These are phyloP conservation scores for Neurospora sp. DNA, from an alignment of 495 filamentous ascomycete genomes.

Conservation along the genomic window DNA sequence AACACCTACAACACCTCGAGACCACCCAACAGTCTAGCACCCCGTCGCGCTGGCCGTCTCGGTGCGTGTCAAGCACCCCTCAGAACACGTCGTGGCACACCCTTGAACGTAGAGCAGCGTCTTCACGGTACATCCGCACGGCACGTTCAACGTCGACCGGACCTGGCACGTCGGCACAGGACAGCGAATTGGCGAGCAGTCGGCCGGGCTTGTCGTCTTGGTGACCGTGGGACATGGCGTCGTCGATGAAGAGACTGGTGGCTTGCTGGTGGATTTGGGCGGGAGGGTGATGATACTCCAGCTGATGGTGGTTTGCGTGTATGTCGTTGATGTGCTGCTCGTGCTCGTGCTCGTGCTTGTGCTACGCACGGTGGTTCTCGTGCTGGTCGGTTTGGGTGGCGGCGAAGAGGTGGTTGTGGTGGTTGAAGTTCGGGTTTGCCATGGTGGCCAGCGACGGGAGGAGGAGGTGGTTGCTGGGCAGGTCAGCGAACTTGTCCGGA, in stretches of 20 bases:
- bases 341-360: slow-evolving; percentile 2
- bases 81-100: slow-evolving; percentile 27
- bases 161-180: slow-evolving; percentile 30
- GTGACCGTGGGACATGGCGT: slow-evolving; percentile 30
- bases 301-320: slow-evolving; percentile 9
- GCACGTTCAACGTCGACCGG: slow-evolving; percentile 20
- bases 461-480: slow-evolving; percentile 12
- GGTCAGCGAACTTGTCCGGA: slow-evolving; percentile 11
- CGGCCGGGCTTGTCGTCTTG: slow-evolving; percentile 26
- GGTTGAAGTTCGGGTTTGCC: neutral
- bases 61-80: slow-evolving; percentile 25
- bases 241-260: neutral
- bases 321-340: slow-evolving; percentile 1
- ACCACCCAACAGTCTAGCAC: neutral
- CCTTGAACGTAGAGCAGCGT: slow-evolving; percentile 31
- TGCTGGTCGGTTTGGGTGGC: neutral
- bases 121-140: slow-evolving; percentile 28
- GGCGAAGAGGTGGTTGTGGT: neutral
- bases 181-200: slow-evolving; percentile 30
- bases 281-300: slow-evolving; percentile 19
- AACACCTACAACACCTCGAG: neutral
- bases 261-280: slow-evolving; percentile 3
- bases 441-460: slow-evolving; percentile 1
- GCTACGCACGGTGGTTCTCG: neutral
- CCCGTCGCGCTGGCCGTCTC: slow-evolving; percentile 18